These are phyloP conservation scores for Daldinia sp. DNA, from an alignment of 2,329 filamentous ascomycete species.

Conservation along the genomic window DNA sequence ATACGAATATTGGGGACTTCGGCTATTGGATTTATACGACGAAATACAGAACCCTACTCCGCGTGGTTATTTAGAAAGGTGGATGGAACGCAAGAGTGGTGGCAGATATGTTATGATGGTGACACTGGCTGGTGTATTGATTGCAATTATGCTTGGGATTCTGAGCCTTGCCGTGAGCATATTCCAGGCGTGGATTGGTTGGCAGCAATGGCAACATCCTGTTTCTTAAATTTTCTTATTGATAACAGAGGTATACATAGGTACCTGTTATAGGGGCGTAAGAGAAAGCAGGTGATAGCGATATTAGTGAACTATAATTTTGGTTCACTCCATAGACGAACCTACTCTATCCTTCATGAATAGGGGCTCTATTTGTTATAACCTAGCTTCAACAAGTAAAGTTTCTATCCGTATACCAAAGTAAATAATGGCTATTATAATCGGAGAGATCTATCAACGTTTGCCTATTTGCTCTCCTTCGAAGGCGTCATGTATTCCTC, in stretches of 20 bases:
- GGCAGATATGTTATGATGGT: slow-evolving; percentile 17
- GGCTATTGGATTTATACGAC: not conserved
- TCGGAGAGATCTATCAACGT: too few species aligned
- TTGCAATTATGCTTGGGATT: slow-evolving; percentile 16
- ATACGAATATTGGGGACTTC: not conserved
- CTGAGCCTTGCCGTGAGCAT: slow-evolving; percentile 12
- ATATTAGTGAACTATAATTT: too few species aligned
- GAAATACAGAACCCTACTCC: not conserved
- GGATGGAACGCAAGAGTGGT: slow-evolving; percentile 19
- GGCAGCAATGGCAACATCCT: slow-evolving; percentile 23
- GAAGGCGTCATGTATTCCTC: not conserved
- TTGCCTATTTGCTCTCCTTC: too few species aligned
- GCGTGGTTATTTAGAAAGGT: slow-evolving; percentile 2
- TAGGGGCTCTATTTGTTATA: too few species aligned
- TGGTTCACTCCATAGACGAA: too few species aligned
- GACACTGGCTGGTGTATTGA: slow-evolving; percentile 14
- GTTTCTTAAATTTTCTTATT: not conserved
- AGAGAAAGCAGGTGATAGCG: too few species aligned
- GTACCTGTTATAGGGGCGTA: too few species aligned
- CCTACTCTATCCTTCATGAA: too few species aligned
- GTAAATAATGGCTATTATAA: too few species aligned
- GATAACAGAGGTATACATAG: too few species aligned
- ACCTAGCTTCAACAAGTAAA: too few species aligned
- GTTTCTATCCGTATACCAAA: too few species aligned
- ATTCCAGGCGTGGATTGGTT: slow-evolving; percentile 17